A percentile compares a stretch with the other conserved stretches of the same genome.
phyloP scores from a whole-genome alignment of 2,329 filamentous ascomycete genomes.

The Hypoxylon sp. region DNA sequence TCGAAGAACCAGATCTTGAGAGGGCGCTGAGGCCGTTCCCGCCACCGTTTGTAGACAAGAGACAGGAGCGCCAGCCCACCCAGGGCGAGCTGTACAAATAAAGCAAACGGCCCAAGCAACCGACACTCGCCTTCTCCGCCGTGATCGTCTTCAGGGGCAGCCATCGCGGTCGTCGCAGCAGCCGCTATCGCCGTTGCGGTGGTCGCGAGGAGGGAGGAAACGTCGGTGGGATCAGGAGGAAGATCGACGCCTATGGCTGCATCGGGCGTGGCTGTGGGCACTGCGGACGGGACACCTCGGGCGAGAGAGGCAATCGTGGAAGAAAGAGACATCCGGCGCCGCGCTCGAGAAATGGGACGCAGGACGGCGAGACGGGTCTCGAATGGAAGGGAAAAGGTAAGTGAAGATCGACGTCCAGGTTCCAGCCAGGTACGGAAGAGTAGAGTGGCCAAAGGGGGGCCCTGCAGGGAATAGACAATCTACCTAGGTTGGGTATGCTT shows the following conservation, averaged over 20 bases:
- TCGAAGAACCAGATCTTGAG: constrained; percentile 99
- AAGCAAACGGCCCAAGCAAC: constrained; percentile 87
- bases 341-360: constrained; percentile 17
- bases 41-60: constrained; percentile 91
- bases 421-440: constrained; percentile 28
- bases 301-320: constrained; percentile 31
- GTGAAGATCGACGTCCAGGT: constrained; percentile 32
- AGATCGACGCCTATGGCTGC: constrained; percentile 37
- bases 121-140: constrained; percentile 78
- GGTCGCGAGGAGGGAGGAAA: constrained; percentile 36
- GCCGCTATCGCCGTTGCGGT: constrained; percentile 38
- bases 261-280: constrained; percentile 33
- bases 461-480: constrained; percentile 4
- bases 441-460: neutral
- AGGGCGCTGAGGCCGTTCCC: constrained; percentile 88
- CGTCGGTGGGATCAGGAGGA: constrained; percentile 29
- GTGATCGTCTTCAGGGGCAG: constrained; percentile 43
- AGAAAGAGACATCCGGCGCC: constrained; percentile 39
- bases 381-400: constrained; percentile 23
- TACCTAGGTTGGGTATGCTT: constrained; percentile 11
- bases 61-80: constrained; percentile 83
- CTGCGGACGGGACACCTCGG: constrained; percentile 29
- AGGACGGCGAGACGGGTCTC: neutral
- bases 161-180: constrained; percentile 35
- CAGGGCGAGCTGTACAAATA: constrained; percentile 87